Evolutionary conservation across 2,329 filamentous ascomycete species (phyloP).

Genomic region (Calonectria fujianensis): DNA sequence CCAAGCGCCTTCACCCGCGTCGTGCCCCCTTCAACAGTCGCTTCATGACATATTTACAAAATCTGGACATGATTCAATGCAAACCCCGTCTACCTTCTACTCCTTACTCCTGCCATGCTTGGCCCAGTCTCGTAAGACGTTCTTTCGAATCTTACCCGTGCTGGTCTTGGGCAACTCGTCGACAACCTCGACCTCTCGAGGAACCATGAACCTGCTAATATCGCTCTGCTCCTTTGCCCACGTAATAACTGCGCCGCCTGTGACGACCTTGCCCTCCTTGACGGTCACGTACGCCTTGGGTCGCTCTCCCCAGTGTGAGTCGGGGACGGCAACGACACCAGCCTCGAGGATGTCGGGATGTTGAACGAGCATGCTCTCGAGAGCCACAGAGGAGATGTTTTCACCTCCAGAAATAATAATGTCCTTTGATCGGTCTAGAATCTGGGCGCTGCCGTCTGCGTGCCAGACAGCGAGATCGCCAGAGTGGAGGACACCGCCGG

Average conservation of each 20-base stretch:
- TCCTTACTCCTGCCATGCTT: constrained; percentile 53
- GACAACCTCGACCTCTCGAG: constrained; percentile 84
- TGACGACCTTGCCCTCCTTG: constrained; percentile 74
- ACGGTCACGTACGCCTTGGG: constrained; percentile 95
- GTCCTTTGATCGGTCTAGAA: constrained; percentile 95
- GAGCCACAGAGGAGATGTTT: constrained; percentile 95
- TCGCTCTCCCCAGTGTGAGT: constrained; percentile 96
- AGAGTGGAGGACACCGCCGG: constrained; percentile 89
- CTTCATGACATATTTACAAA: constrained; percentile 33
- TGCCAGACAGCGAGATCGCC: constrained; percentile 97
- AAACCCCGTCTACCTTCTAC: constrained; percentile 24
- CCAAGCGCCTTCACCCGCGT: constrained; percentile 26
- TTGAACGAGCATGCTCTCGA: constrained; percentile 91
- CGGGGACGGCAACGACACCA: constrained; percentile 90
- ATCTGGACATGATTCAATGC: neutral
- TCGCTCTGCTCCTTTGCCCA: constrained; percentile 89
- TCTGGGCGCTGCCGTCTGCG: constrained; percentile 91
- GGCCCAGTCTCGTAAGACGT: constrained; percentile 90
- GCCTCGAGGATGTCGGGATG: constrained; percentile 94
- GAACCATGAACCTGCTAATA: constrained; percentile 94
- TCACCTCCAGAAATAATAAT: constrained; percentile 99
- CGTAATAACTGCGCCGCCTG: constrained; percentile 80
- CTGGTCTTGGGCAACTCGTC: constrained; percentile 94
- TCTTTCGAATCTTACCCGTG: constrained; percentile 98
- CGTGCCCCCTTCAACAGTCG: constrained; percentile 30